A percentile compares a stretch with the other conserved stretches of the same genome.
These are phyloP conservation scores for Ceratobasidium sp. DNA, from an alignment of 1,284 basidiomycete species.

Conservation along the genomic window DNA sequence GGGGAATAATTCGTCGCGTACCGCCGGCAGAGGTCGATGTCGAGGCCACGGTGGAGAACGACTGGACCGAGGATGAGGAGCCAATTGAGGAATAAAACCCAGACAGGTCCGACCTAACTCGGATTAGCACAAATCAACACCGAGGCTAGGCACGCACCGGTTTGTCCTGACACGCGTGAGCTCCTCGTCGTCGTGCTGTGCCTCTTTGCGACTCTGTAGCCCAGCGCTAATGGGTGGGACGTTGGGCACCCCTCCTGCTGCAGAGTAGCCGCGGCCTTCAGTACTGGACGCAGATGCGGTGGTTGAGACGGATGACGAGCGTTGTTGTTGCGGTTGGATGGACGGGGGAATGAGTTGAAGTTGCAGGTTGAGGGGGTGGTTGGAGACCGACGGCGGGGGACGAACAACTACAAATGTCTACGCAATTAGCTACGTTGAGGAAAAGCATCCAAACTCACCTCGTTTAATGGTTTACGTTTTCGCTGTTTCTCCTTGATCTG, in stretches of 20 bases:
- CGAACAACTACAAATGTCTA: slow-evolving; percentile 87
- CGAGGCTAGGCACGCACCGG: background rate
- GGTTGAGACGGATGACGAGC: slow-evolving; percentile 35
- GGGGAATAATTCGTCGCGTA: slow-evolving; percentile 82
- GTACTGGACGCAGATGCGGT: slow-evolving; percentile 26
- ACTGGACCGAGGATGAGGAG: slow-evolving; percentile 53
- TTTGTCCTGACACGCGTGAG: slow-evolving; percentile 5
- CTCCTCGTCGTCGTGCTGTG: slow-evolving; percentile 2
- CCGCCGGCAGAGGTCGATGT: slow-evolving; percentile 57
- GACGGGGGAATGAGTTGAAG: slow-evolving; percentile 80
- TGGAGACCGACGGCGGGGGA: slow-evolving; percentile 80
- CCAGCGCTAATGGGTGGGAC: slow-evolving; percentile 23
- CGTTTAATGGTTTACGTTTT: slow-evolving; percentile 28
- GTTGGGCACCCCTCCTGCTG: slow-evolving; percentile 20
- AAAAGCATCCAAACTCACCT: slow-evolving; percentile 13
- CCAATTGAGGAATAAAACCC: slow-evolving; percentile 60
- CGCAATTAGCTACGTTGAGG: background rate
- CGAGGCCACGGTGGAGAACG: slow-evolving; percentile 59
- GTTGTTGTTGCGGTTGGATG: slow-evolving; percentile 42
- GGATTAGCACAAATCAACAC: slow-evolving; percentile 50
- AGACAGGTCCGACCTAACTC: slow-evolving; percentile 38
- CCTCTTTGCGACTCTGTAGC: slow-evolving; percentile 9
- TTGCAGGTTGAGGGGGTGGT: slow-evolving; percentile 91
- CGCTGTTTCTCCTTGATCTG: background rate
- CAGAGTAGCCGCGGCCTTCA: slow-evolving; percentile 2